A percentile compares a stretch with the other conserved stretches of the same genome.
phyloP scores from a whole-genome alignment of 805 yeast species.

The Nakazawaea anatomiae region DNA sequence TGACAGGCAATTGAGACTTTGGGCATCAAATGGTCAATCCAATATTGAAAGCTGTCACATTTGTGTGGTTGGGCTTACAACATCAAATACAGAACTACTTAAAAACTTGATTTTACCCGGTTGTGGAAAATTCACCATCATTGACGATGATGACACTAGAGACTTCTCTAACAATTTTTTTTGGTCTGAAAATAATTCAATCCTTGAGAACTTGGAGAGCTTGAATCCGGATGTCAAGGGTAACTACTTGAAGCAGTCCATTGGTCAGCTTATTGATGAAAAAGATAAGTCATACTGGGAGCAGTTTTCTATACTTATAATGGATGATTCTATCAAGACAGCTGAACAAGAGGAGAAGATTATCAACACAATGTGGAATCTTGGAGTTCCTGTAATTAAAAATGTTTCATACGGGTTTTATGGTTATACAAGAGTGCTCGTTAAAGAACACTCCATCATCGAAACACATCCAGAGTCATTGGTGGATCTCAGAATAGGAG shows the following conservation, averaged over 20 bases:
- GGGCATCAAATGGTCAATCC: slow-evolving; percentile 77
- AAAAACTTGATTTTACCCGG: slow-evolving; percentile 73
- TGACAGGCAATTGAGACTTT: slow-evolving; percentile 83
- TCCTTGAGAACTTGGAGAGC: slow-evolving; percentile 39
- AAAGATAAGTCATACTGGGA: slow-evolving; percentile 32
- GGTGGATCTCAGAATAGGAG: slow-evolving; percentile 60
- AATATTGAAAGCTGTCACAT: slow-evolving; percentile 52
- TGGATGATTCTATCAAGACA: slow-evolving; percentile 28
- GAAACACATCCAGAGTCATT: slow-evolving; percentile 67
- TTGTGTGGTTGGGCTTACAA: slow-evolving; percentile 52
- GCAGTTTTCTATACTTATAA: slow-evolving; percentile 43
- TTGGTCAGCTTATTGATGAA: slow-evolving; percentile 8
- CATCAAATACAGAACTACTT: slow-evolving; percentile 59
- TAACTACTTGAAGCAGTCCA: slow-evolving; percentile 13
- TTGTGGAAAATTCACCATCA: slow-evolving; percentile 56
- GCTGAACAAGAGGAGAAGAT: slow-evolving; percentile 19
- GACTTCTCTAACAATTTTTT: slow-evolving; percentile 55
- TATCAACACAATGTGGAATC: slow-evolving; percentile 32
- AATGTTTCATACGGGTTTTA: slow-evolving; percentile 57
- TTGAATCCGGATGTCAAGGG: slow-evolving; percentile 57
- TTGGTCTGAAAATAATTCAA: slow-evolving; percentile 17
- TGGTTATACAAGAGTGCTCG: slow-evolving; percentile 48
- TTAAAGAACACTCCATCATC: slow-evolving; percentile 57
- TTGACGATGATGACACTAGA: slow-evolving; percentile 31
- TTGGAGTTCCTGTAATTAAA: slow-evolving; percentile 48